phyloP scores from a whole-genome alignment of 139 green algal species.

The Dunaliella primolecta region DNA sequence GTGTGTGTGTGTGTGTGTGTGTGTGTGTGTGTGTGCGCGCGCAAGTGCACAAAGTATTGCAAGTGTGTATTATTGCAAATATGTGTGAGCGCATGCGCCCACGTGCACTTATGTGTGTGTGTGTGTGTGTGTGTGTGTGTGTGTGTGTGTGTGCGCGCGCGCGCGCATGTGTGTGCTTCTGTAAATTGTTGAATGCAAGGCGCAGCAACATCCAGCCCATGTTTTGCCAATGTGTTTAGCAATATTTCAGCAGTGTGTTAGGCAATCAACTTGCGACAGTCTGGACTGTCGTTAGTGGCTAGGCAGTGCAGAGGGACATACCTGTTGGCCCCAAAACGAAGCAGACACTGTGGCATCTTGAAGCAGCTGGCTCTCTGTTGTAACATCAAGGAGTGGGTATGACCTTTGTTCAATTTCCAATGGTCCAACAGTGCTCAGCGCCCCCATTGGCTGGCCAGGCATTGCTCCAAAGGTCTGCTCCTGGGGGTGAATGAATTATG shows the following conservation, averaged over 20 bases:
- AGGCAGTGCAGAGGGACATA: no score
- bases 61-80: neutral
- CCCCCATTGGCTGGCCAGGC: neutral
- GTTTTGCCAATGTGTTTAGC: neutral
- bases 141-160: neutral
- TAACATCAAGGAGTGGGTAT: neutral
- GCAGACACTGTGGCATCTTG: neutral
- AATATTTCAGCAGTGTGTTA: neutral
- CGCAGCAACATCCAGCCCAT: no score
- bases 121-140: neutral
- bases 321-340: neutral
- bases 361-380: neutral
- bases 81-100: neutral
- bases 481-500: no score
- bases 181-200: no score
- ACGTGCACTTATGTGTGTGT: neutral
- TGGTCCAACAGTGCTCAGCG: neutral
- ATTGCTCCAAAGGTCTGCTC: no score
- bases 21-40: neutral
- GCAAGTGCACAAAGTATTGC: no score
- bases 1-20: neutral
- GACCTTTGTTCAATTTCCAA: neutral
- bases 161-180: neutral
- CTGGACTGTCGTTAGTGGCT: no score
- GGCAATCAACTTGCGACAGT: no score